Conservation (phyloP, 192 early-diverging fungal species). For the Phycomyces blakesleeanus region DNA sequence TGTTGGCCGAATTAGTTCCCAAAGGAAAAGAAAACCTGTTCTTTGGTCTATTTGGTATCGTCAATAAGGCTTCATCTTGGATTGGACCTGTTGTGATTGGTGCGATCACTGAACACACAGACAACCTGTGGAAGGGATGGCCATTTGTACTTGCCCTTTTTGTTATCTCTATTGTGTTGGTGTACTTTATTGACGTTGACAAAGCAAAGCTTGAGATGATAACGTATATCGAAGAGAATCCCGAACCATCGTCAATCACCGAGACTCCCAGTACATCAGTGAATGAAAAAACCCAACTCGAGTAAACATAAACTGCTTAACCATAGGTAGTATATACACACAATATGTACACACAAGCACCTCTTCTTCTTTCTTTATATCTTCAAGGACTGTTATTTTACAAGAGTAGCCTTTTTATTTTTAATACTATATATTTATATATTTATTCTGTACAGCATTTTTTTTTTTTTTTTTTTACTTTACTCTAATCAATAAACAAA, state of each 20-base stretch:
- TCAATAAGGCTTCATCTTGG: conserved; percentile 71
- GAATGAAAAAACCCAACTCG: neutral
- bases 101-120: conserved; percentile 51
- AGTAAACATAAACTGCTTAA: too few relatives aligned
- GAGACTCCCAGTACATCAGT: neutral
- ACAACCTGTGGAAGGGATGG: conserved; percentile 53
- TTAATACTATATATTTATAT: too few relatives aligned
- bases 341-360: too few relatives aligned
- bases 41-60: conserved; percentile 67
- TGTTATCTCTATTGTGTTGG: conserved; percentile 46
- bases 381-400: too few relatives aligned
- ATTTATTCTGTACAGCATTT: neutral
- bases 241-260: conserved; percentile 1
- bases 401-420: too few relatives aligned
- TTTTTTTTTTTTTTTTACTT: neutral
- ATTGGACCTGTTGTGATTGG: conserved; percentile 70
- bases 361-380: too few relatives aligned
- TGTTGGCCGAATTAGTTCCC: conserved; percentile 63
- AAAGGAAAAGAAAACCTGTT: conserved; percentile 65
- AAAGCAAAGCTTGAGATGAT: conserved; percentile 53
- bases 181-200: conserved; percentile 52
- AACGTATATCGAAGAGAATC: conserved; percentile 25
- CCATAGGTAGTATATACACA: too few relatives aligned
- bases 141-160: conserved; percentile 54
- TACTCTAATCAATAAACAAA: neutral